Evolutionary conservation across 768 basidiomycete species (phyloP).

Genomic region (Melanogaster broomeanus): DNA sequence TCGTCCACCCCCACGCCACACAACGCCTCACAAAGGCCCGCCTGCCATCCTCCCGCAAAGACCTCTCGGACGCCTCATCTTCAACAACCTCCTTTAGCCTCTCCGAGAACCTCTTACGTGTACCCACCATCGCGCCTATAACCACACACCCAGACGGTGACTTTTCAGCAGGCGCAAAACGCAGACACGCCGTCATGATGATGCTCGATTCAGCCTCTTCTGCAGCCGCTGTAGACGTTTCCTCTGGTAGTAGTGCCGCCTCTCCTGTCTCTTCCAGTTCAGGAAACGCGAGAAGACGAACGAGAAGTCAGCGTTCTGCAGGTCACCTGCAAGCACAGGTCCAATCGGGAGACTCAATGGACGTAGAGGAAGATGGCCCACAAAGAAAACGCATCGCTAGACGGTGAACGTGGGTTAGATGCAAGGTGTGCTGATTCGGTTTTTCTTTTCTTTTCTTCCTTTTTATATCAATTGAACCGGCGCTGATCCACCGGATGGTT

Average conservation of each 20-base stretch:
- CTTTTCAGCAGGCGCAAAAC: slow-evolving; percentile 62
- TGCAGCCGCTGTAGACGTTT: slow-evolving; percentile 37
- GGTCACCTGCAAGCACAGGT: slow-evolving; percentile 41
- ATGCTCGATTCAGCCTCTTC: slow-evolving; percentile 59
- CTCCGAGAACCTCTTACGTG: slow-evolving; percentile 32
- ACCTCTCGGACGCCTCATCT: slow-evolving; percentile 20
- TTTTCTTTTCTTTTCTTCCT: neutral
- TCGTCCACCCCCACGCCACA: slow-evolving; percentile 9
- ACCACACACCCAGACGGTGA: slow-evolving; percentile 35
- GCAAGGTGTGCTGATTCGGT: neutral
- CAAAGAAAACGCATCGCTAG: slow-evolving; percentile 76
- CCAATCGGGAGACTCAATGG: slow-evolving; percentile 58
- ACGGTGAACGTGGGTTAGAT: slow-evolving; percentile 38
- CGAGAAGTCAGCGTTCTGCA: slow-evolving; percentile 47
- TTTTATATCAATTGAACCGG: neutral
- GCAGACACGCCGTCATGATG: slow-evolving; percentile 80
- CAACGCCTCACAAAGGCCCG: slow-evolving; percentile 34
- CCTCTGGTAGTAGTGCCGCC: slow-evolving; percentile 32
- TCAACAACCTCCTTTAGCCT: slow-evolving; percentile 23
- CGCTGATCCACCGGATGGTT: neutral
- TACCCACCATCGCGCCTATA: slow-evolving; percentile 20
- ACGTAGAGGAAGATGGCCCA: slow-evolving; percentile 74
- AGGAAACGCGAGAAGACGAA: slow-evolving; percentile 51
- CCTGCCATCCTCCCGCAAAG: slow-evolving; percentile 27
- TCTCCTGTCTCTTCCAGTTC: slow-evolving; percentile 22